Evolutionary conservation across 2,329 filamentous ascomycete species (phyloP).

Genomic region (Neurospora sp.): DNA sequence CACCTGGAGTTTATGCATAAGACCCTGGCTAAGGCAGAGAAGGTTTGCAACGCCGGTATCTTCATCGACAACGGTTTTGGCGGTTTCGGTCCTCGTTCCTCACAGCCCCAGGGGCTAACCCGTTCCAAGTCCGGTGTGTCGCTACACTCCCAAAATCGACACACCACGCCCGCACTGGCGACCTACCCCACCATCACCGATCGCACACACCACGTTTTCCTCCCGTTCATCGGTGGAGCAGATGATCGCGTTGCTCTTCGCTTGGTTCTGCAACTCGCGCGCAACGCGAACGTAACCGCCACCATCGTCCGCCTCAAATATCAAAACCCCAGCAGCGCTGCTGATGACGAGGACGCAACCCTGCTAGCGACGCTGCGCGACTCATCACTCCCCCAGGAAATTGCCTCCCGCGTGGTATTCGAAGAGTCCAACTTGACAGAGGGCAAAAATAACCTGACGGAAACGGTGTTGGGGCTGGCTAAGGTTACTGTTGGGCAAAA

Average conservation of each 20-base stretch:
- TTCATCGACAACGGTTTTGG: slow-evolving; percentile 60
- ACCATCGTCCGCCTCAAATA: slow-evolving; percentile 56
- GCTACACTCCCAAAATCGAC: slow-evolving; percentile 37
- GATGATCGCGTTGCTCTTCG: slow-evolving; percentile 75
- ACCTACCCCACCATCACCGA: slow-evolving; percentile 47
- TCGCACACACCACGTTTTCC: slow-evolving; percentile 72
- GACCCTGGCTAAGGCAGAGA: slow-evolving; percentile 49
- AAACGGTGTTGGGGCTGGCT: slow-evolving; percentile 40
- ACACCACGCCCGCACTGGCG: slow-evolving; percentile 15
- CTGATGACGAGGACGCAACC: neutral
- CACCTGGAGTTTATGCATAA: slow-evolving; percentile 68
- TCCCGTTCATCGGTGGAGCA: slow-evolving; percentile 74
- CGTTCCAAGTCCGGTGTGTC: slow-evolving; percentile 47
- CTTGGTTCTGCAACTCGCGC: slow-evolving; percentile 74
- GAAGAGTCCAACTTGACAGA: slow-evolving; percentile 32
- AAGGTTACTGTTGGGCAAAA: slow-evolving; percentile 46
- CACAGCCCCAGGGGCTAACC: slow-evolving; percentile 21
- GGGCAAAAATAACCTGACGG: slow-evolving; percentile 28
- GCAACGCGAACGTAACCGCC: slow-evolving; percentile 67
- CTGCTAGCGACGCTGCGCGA: slow-evolving; percentile 21
- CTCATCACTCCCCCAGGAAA: slow-evolving; percentile 22
- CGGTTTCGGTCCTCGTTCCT: slow-evolving; percentile 26
- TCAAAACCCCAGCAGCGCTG: neutral
- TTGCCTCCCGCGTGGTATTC: slow-evolving; percentile 35
- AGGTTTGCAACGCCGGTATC: slow-evolving; percentile 57